Percentiles rank a stretch among this genome's conserved stretches.
Evolutionary conservation across 2,329 filamentous ascomycete genomes (phyloP).

Genomic region (Penicillium decumbens): DNA sequence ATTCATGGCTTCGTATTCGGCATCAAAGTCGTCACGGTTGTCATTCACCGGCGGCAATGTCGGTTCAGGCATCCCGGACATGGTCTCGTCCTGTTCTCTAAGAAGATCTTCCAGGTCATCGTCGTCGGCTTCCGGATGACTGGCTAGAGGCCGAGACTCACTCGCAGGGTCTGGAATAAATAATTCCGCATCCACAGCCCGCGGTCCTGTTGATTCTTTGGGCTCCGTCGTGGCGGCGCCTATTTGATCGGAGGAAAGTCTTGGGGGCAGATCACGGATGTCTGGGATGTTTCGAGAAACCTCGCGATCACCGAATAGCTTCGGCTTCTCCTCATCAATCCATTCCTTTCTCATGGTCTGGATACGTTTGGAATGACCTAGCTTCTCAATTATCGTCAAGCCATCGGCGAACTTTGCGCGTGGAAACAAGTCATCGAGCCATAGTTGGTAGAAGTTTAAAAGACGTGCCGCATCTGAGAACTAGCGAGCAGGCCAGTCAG

Average conservation of each 20-base stretch:
- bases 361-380: slow-evolving; percentile 78
- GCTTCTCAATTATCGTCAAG: slow-evolving; percentile 83
- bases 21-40: slow-evolving; percentile 46
- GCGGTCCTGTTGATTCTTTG: background rate
- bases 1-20: slow-evolving; percentile 64
- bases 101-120: slow-evolving; percentile 53
- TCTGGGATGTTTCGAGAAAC: slow-evolving; percentile 1
- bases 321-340: slow-evolving; percentile 65
- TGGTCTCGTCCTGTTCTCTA: slow-evolving; percentile 42
- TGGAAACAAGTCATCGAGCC: slow-evolving; percentile 94
- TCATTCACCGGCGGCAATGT: background rate
- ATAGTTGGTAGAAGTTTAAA: slow-evolving; percentile 87
- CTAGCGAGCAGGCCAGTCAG: slow-evolving; percentile 39
- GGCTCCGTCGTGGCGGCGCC: background rate
- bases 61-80: slow-evolving; percentile 5
- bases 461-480: slow-evolving; percentile 79
- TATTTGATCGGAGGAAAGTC: slow-evolving; percentile 6
- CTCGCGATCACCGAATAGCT: slow-evolving; percentile 4
- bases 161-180: slow-evolving; percentile 28
- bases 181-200: slow-evolving; percentile 18
- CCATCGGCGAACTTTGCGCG: slow-evolving; percentile 92
- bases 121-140: slow-evolving; percentile 35
- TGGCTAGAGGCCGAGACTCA: slow-evolving; percentile 7
- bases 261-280: background rate
- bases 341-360: slow-evolving; percentile 71